Conservation (phyloP, 345 rosid species). For the Eucalyptus coolabah region DNA sequence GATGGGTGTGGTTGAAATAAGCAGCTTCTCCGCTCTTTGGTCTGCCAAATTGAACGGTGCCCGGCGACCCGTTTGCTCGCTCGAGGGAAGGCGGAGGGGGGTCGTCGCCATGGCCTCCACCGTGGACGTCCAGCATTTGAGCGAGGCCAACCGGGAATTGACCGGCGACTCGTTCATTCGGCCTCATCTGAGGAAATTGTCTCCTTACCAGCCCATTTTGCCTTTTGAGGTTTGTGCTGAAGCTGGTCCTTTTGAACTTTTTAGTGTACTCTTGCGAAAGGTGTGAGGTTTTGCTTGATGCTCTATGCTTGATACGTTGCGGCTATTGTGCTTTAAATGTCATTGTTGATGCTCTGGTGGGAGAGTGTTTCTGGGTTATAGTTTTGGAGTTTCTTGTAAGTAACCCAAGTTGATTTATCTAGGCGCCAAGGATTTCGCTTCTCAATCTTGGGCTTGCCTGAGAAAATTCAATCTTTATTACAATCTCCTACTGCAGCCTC, state of each 20-base stretch:
- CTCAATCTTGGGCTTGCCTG: background rate
- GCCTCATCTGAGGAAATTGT: constrained; percentile 59
- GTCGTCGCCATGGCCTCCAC: constrained; percentile 33
- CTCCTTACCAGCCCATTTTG: constrained; percentile 84
- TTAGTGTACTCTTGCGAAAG: background rate
- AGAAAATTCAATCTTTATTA: background rate
- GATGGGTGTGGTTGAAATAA: constrained; percentile 47
- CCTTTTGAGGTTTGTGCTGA: constrained; percentile 69
- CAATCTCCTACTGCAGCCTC: background rate
- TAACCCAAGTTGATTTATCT: background rate
- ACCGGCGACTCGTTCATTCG: constrained; percentile 83
- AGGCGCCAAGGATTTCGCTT: background rate
- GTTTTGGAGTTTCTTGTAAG: background rate
- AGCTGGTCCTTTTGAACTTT: background rate
- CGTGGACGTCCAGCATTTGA: constrained; percentile 25
- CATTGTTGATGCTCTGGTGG: background rate
- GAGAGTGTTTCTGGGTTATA: background rate
- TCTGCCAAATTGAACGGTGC: constrained; percentile 9
- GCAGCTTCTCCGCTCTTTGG: constrained; percentile 18
- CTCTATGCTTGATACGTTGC: background rate
- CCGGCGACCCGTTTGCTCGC: constrained; percentile 5
- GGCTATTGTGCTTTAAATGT: background rate
- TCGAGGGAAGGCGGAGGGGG: constrained; percentile 10
- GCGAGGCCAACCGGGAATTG: constrained; percentile 13
- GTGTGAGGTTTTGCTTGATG: background rate